Evolutionary conservation across 371 early-diverging fungal genomes (phyloP).

Genomic region (Circinella umbellata): DNA sequence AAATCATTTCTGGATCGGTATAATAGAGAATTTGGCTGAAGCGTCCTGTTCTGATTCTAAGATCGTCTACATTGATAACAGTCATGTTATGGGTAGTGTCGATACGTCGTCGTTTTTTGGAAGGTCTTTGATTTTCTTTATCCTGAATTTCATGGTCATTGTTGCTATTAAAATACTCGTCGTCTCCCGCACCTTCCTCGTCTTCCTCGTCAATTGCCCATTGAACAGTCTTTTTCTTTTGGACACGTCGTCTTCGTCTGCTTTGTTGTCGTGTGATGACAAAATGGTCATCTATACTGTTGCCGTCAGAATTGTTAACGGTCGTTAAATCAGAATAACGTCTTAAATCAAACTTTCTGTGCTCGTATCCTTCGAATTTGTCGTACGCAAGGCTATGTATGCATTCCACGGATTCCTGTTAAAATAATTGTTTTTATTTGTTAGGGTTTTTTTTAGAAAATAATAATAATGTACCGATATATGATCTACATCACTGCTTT

Average conservation of each 20-base stretch:
- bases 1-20: not conserved
- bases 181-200: not conserved
- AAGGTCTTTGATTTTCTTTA: constrained; percentile 1
- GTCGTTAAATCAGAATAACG: too few species aligned
- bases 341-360: not conserved
- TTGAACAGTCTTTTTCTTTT: too few species aligned
- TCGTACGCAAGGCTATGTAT: not conserved
- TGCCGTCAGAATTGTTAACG: not conserved
- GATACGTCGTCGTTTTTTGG: too few species aligned
- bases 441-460: not conserved
- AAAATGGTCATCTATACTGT: not conserved
- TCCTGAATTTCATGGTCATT: not conserved
- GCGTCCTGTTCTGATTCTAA: not conserved
- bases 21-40: constrained; percentile 1
- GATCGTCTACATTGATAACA: not conserved
- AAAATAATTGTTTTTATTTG: not conserved
- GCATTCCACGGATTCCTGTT: not conserved
- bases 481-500: not conserved
- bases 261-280: too few species aligned
- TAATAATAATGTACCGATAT: not conserved
- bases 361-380: constrained; percentile 1
- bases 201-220: too few species aligned
- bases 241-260: too few species aligned
- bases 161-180: not conserved
- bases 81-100: not conserved